A percentile compares a stretch with the other conserved stretches of the same genome.
These are phyloP conservation scores for Thielaviopsis punctulata DNA, from an alignment of 2,329 filamentous ascomycete species.

Conservation along the genomic window DNA sequence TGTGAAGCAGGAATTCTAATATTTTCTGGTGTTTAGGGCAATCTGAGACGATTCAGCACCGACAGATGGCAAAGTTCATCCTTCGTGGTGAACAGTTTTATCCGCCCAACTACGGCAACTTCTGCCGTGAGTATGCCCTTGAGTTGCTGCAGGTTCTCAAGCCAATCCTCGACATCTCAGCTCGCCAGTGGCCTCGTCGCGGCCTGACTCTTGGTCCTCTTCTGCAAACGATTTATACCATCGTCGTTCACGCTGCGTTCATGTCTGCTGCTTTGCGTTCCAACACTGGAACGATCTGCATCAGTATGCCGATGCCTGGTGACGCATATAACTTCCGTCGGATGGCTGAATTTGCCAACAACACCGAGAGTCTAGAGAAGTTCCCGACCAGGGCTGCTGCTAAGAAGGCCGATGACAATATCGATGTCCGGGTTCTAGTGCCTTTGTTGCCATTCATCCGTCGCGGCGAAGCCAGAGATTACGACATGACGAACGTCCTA, in stretches of 20 bases:
- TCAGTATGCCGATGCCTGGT: conserved; percentile 7
- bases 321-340: conserved; percentile 5
- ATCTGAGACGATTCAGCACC: not conserved
- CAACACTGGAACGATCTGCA: not conserved
- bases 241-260: conserved; percentile 1
- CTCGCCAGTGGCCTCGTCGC: conserved; percentile 3
- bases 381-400: not conserved
- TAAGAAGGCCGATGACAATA: not conserved
- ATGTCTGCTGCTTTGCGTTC: conserved; percentile 8
- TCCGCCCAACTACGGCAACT: not conserved
- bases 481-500: not conserved
- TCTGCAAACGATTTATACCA: conserved; percentile 2
- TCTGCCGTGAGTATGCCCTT: not conserved
- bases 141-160: conserved; percentile 4
- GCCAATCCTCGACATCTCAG: conserved; percentile 5
- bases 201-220: not conserved
- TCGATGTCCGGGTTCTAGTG: not conserved
- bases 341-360: not conserved
- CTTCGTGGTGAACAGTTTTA: not conserved
- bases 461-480: not conserved
- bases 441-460: conserved; percentile 4
- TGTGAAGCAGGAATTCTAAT: not conserved
- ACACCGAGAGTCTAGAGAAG: not conserved
- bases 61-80: not conserved
- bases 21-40: not conserved